Base-by-base conservation (phyloP, 768 basidiomycete species). In the Coprinopsis sp. region DNA sequence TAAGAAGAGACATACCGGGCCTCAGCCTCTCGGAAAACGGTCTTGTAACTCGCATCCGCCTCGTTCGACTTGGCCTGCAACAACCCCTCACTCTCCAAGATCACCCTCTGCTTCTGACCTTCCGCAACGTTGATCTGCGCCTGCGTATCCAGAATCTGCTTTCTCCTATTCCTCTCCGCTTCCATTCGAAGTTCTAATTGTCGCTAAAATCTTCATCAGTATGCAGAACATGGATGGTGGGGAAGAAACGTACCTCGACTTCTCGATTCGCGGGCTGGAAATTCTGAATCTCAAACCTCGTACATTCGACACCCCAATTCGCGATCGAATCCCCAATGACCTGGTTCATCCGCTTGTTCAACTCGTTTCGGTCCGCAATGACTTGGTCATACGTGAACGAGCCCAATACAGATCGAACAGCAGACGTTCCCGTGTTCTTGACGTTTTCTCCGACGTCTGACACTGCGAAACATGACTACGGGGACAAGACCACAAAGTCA, bases 151-250 rank as follows among this genome's bases (percentile, higher is more conserved):
- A 80, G 63, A 13, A 79, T 65, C 49, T 79, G 76, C 53, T 79
- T 80, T 25, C 78, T 64, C 16, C 78, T 56, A 50, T 78, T 76
- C 24, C 78, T 59, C 51, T 80, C 78, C 0, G 77, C 78, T 56
- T 78, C 76, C 77, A 79, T 78, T 56, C 78, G 76, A 8, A 79
- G 66, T 50, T 79, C 78, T 2, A 79, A 68, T 71, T 79, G 78
- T n/a, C 75, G 68, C 75, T 76, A 45, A n/a, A n/a, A n/a, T n/a
- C n/a, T n/a, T n/a, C n/a, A n/a, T n/a, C n/a, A n/a, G n/a, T n/a
- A n/a, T 3, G 28, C 12, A 33, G 18, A 31, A 25, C 21, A 37
- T 13, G 16, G 21, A 13, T 6, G 5, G 14, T 30, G 14, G 25
- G 22, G 36, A 40, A 29, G n/a, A 18, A 16, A 50, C 61, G 18